Percentiles rank a stretch among this genome's conserved stretches.
phyloP scores from a whole-genome alignment of 306 rosid species.

The Erythrophleum fordii region DNA sequence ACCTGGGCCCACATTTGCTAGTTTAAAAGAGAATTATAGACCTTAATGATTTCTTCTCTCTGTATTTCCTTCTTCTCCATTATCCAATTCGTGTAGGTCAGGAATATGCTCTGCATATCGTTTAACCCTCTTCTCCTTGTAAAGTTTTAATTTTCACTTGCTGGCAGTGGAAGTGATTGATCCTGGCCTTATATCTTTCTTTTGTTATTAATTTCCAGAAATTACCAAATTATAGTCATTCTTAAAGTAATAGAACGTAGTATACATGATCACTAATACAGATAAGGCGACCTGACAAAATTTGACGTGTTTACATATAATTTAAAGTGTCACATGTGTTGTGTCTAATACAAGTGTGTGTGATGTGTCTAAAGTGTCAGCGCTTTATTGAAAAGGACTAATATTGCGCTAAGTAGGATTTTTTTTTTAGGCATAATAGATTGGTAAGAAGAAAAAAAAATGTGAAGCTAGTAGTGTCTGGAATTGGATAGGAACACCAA shows the following conservation, averaged over 20 bases:
- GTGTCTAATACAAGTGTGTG: too few species aligned
- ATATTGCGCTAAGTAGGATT: too few species aligned
- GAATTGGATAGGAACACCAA: background rate
- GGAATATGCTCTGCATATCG: background rate
- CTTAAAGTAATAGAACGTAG: too few species aligned
- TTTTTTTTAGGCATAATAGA: background rate
- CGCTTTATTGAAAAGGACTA: too few species aligned
- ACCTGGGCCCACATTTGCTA: background rate
- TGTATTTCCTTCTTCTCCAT: background rate
- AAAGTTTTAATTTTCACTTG: background rate
- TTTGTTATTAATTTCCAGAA: background rate
- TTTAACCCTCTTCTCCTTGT: background rate
- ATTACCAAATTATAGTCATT: background rate
- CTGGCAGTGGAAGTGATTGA: background rate
- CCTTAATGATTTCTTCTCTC: background rate
- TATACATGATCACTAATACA: too few species aligned
- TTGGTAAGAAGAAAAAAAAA: background rate
- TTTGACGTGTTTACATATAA: too few species aligned
- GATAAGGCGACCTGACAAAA: too few species aligned
- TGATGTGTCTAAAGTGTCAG: too few species aligned
- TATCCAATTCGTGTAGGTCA: background rate
- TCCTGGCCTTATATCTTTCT: background rate
- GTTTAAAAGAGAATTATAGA: background rate
- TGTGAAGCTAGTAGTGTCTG: background rate
- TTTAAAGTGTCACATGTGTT: too few species aligned